Percentiles rank a stretch among this genome's conserved stretches.
Conservation (phyloP, 2,329 filamentous ascomycete species). For the Epichloe sylvatica region DNA sequence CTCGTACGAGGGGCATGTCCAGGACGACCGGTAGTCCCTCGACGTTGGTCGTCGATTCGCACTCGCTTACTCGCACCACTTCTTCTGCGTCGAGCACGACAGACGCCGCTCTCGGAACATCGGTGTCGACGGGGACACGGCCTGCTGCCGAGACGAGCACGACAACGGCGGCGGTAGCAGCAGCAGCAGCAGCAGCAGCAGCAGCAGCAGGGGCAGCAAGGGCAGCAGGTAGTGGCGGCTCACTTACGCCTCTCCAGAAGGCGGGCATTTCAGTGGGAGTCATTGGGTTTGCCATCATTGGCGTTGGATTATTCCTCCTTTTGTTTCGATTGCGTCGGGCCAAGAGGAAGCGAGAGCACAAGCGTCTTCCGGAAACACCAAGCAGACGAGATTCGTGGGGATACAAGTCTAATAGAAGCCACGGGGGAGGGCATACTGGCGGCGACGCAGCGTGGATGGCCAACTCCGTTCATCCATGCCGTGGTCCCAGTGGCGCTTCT, state of each 20-base stretch:
- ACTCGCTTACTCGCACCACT: background rate
- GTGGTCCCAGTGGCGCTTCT: slow-evolving; percentile 8
- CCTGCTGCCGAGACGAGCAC: slow-evolving; percentile 3
- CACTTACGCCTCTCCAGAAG: slow-evolving; percentile 31
- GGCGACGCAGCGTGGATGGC: slow-evolving; percentile 14
- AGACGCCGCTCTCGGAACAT: slow-evolving; percentile 1
- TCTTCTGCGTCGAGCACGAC: background rate
- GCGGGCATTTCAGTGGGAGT: slow-evolving; percentile 45
- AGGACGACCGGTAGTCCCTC: slow-evolving; percentile 2
- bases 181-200: slow-evolving; percentile 6
- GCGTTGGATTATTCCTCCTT: slow-evolving; percentile 27
- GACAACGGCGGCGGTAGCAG: background rate
- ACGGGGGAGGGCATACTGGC: slow-evolving; percentile 7
- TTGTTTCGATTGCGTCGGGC: slow-evolving; percentile 28
- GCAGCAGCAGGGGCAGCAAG: slow-evolving; percentile 6
- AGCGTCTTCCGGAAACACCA: background rate
- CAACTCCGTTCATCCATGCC: slow-evolving; percentile 11
- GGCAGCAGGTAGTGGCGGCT: slow-evolving; percentile 4
- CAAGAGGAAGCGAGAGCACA: slow-evolving; percentile 19
- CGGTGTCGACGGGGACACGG: slow-evolving; percentile 1
- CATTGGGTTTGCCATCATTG: slow-evolving; percentile 34
- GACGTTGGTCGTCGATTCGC: slow-evolving; percentile 6
- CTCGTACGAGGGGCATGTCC: background rate
- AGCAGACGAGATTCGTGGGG: slow-evolving; percentile 23
- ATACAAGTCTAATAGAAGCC: slow-evolving; percentile 16